Conservation (phyloP, 1,284 basidiomycete species). For the Heterobasidion occidentale region DNA sequence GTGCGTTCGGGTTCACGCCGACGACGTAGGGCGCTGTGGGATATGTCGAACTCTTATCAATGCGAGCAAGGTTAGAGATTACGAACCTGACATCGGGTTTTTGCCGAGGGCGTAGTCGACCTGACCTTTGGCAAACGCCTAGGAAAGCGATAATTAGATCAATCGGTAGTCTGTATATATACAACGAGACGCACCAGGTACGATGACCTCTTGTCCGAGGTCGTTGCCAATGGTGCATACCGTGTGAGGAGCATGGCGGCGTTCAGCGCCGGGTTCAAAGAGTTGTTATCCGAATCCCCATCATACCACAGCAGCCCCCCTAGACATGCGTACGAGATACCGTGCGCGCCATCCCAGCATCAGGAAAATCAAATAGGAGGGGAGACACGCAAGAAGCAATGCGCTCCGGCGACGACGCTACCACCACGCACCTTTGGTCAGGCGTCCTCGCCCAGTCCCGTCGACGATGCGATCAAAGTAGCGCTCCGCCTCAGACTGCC, state of each 20-base stretch:
- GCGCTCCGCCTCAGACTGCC: slow-evolving; percentile 65
- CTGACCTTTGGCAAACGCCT: slow-evolving; percentile 70
- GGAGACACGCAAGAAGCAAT: not conserved
- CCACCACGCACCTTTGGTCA: slow-evolving; percentile 41
- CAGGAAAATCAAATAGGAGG: not conserved
- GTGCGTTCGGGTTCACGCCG: slow-evolving; percentile 84
- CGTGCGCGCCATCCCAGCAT: not conserved
- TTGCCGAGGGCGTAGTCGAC: slow-evolving; percentile 78
- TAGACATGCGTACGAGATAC: slow-evolving; percentile 16
- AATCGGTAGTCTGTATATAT: not conserved
- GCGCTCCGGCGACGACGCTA: not conserved
- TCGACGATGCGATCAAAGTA: slow-evolving; percentile 74
- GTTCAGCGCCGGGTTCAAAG: slow-evolving; percentile 83
- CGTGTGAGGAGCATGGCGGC: slow-evolving; percentile 75
- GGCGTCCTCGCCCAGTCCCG: slow-evolving; percentile 40
- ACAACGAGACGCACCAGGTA: slow-evolving; percentile 47
- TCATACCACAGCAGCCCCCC: slow-evolving; percentile 76
- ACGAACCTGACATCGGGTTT: slow-evolving; percentile 75
- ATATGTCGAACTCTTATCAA: not conserved
- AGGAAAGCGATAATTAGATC: not conserved
- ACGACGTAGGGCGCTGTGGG: slow-evolving; percentile 67
- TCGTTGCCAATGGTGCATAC: slow-evolving; percentile 71
- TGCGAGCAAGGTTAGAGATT: not conserved
- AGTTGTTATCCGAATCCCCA: slow-evolving; percentile 73
- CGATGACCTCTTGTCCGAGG: slow-evolving; percentile 41